phyloP scores from a whole-genome alignment of 768 basidiomycete species.

The Pleurotus ostreatus region DNA sequence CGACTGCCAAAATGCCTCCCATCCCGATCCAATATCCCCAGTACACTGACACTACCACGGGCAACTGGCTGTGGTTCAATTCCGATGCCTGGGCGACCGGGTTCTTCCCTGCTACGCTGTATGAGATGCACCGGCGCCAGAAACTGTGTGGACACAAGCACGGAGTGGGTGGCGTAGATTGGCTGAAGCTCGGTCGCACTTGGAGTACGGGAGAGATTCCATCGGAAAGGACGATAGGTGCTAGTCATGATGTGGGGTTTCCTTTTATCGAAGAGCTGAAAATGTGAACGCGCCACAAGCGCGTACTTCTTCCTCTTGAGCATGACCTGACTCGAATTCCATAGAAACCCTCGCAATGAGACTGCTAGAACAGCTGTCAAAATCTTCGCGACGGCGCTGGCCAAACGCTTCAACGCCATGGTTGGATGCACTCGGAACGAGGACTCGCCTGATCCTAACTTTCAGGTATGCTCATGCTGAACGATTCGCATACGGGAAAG shows the following conservation, averaged over 20 bases:
- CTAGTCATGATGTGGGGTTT: conserved; percentile 68
- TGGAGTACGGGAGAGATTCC: conserved; percentile 50
- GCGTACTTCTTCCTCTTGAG: background rate
- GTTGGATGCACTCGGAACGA: conserved; percentile 73
- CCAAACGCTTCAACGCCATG: conserved; percentile 49
- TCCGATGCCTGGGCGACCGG: conserved; percentile 65
- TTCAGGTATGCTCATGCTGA: conserved; percentile 34
- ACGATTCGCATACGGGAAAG: too few relatives aligned
- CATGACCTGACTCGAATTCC: background rate
- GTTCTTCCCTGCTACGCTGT: conserved; percentile 60
- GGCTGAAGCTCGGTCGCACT: conserved; percentile 49
- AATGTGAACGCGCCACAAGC: conserved; percentile 37
- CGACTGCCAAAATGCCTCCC: conserved; percentile 41
- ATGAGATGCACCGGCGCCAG: conserved; percentile 53
- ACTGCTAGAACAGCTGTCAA: conserved; percentile 55
- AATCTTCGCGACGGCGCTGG: conserved; percentile 52
- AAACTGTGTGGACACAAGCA: conserved; percentile 41
- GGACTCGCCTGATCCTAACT: conserved; percentile 57
- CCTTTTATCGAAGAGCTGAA: conserved; percentile 61
- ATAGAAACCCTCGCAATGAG: conserved; percentile 51
- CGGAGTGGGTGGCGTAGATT: conserved; percentile 40
- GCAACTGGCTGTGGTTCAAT: conserved; percentile 49
- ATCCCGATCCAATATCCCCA: conserved; percentile 51
- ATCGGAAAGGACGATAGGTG: conserved; percentile 39
- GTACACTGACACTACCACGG: conserved; percentile 45